Conservation (phyloP, 345 rosid genomes). For the Gossypium arboreum region DNA sequence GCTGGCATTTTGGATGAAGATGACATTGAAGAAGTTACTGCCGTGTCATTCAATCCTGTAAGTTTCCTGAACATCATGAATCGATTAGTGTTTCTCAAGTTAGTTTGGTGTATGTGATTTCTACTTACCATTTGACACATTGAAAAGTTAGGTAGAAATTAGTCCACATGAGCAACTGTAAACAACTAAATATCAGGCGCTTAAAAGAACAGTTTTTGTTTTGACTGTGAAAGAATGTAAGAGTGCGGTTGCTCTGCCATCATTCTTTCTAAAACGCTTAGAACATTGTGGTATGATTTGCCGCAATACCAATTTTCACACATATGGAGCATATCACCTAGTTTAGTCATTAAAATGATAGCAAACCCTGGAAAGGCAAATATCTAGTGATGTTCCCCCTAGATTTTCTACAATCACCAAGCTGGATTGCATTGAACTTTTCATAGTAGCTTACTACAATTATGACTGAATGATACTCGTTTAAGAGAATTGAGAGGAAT, state of each 20-base stretch:
- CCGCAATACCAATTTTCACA: background rate
- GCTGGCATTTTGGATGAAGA: constrained; percentile 59
- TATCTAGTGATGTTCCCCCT: background rate
- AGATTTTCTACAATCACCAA: background rate
- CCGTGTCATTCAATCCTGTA: constrained; percentile 80
- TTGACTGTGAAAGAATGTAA: background rate
- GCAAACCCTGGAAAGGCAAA: background rate
- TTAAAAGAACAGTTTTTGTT: background rate
- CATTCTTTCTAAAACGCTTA: background rate
- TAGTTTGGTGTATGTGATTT: background rate
- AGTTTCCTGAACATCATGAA: constrained; percentile 22
- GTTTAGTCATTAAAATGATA: background rate
- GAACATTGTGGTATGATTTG: background rate
- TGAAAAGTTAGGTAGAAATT: background rate
- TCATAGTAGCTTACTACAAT: background rate
- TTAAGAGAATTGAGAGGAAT: background rate
- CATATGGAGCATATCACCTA: background rate
- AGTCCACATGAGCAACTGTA: background rate
- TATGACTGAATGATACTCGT: background rate
- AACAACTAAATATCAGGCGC: background rate
- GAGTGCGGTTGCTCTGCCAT: background rate
- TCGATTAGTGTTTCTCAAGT: background rate
- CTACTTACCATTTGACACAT: background rate
- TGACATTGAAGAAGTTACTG: constrained; percentile 59
- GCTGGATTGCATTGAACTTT: background rate